A percentile compares a stretch with the other conserved stretches of the same genome.
These are phyloP conservation scores for Grigorovia transvaalensis DNA, from an alignment of 805 yeast genomes.

Conservation along the genomic window DNA sequence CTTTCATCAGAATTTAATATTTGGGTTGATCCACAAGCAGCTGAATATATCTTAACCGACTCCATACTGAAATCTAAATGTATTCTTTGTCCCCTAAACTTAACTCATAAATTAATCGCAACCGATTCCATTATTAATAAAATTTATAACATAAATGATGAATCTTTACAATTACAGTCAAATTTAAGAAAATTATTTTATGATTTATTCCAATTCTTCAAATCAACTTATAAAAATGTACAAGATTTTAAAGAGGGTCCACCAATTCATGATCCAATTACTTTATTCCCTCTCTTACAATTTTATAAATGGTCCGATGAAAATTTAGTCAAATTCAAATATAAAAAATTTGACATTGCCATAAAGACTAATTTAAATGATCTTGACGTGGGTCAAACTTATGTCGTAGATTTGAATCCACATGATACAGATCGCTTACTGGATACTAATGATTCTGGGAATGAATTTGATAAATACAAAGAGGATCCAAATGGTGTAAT, in stretches of 20 bases:
- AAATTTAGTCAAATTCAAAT: conserved; percentile 12
- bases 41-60: conserved; percentile 44
- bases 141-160: conserved; percentile 21
- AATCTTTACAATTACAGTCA: conserved; percentile 17
- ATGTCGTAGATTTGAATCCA: conserved; percentile 20
- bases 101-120: conserved; percentile 53
- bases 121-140: conserved; percentile 31
- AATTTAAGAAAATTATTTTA: conserved; percentile 43
- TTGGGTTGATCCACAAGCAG: conserved; percentile 67
- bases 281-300: conserved; percentile 49
- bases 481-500: conserved; percentile 26
- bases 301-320: conserved; percentile 25
- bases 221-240: conserved; percentile 33
- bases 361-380: conserved; percentile 30
- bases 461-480: conserved; percentile 2
- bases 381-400: conserved; percentile 48
- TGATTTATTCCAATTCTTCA: conserved; percentile 45
- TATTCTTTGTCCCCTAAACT: conserved; percentile 53
- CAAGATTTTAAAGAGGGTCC: conserved; percentile 48
- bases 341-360: conserved; percentile 19
- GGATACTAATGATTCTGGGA: conserved; percentile 5
- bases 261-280: conserved; percentile 73
- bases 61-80: conserved; percentile 37
- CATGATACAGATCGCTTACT: no score
- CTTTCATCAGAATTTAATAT: conserved; percentile 65